Evolutionary conservation across 345 rosid species (phyloP).

Genomic region (Syzygium oleosum): DNA sequence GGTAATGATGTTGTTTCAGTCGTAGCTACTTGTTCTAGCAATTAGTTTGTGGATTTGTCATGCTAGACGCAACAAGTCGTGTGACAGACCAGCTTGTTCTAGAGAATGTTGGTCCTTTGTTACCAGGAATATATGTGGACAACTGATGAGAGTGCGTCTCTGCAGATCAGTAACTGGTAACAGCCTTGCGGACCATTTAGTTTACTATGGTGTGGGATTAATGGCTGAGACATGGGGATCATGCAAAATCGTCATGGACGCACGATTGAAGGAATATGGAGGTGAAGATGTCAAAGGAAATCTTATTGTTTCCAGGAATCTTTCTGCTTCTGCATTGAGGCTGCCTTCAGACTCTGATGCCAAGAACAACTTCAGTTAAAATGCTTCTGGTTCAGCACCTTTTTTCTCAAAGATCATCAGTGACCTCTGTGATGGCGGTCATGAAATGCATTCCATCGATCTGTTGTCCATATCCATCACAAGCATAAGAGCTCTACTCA

Average conservation of each 20-base stretch:
- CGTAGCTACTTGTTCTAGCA: not conserved
- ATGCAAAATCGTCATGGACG: not conserved
- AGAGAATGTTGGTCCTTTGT: not conserved
- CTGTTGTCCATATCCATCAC: not conserved
- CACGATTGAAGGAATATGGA: not conserved
- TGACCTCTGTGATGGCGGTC: not conserved
- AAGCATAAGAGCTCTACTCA: not conserved
- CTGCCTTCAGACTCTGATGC: not conserved
- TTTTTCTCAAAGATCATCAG: not conserved
- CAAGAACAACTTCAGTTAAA: not conserved
- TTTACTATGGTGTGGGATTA: not conserved
- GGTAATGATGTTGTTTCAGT: slow-evolving; percentile 18
- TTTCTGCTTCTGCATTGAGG: not conserved
- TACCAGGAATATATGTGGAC: not conserved
- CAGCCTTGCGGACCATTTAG: not conserved
- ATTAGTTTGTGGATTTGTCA: not conserved
- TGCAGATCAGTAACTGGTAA: not conserved
- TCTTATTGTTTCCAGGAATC: not conserved
- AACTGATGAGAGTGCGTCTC: not conserved
- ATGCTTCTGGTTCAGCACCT: not conserved
- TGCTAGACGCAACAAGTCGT: not conserved
- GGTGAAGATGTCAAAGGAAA: not conserved
- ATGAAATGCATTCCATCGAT: not conserved
- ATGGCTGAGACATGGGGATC: not conserved
- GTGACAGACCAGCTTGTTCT: not conserved